These are phyloP conservation scores for Coemansia sp. DNA, from an alignment of 192 early-diverging fungal species.

Conservation along the genomic window DNA sequence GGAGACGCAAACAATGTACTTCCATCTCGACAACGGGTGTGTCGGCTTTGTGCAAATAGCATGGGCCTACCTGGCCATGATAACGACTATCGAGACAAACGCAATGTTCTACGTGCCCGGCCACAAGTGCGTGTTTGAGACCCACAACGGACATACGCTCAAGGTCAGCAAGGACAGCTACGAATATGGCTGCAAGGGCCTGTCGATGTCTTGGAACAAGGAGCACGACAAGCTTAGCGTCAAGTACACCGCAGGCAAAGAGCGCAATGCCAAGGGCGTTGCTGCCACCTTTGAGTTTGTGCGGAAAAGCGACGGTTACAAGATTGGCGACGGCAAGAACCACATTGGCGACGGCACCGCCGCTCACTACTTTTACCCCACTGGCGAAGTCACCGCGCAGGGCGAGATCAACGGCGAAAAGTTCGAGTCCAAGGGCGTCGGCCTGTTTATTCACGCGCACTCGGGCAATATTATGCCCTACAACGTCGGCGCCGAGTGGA, in stretches of 20 bases:
- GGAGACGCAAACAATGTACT: slow-evolving; percentile 87
- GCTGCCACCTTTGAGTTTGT: slow-evolving; percentile 67
- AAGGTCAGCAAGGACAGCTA: slow-evolving; percentile 66
- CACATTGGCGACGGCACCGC: slow-evolving; percentile 67
- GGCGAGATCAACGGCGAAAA: slow-evolving; percentile 68
- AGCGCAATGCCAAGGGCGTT: slow-evolving; percentile 62
- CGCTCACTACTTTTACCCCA: slow-evolving; percentile 80
- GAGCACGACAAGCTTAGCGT: slow-evolving; percentile 35
- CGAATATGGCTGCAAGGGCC: slow-evolving; percentile 72
- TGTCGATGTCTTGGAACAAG: slow-evolving; percentile 63
- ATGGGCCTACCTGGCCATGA: slow-evolving; percentile 79
- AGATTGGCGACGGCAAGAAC: slow-evolving; percentile 79
- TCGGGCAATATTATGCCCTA: slow-evolving; percentile 82
- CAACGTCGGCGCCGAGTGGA: slow-evolving; percentile 79
- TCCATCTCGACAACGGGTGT: slow-evolving; percentile 67
- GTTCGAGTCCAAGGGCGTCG: slow-evolving; percentile 62
- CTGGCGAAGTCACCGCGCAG: slow-evolving; percentile 65
- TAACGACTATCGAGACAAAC: slow-evolving; percentile 69
- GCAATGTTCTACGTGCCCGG: slow-evolving; percentile 70
- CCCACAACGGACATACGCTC: slow-evolving; percentile 72
- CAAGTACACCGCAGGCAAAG: slow-evolving; percentile 47
- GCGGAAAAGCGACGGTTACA: slow-evolving; percentile 66
- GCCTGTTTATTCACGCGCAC: slow-evolving; percentile 80
- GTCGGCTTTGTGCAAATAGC: slow-evolving; percentile 88
- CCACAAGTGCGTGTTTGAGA: slow-evolving; percentile 60